Base-by-base conservation (phyloP, 2,329 filamentous ascomycete genomes). In the Nannizzia gypsea region DNA sequence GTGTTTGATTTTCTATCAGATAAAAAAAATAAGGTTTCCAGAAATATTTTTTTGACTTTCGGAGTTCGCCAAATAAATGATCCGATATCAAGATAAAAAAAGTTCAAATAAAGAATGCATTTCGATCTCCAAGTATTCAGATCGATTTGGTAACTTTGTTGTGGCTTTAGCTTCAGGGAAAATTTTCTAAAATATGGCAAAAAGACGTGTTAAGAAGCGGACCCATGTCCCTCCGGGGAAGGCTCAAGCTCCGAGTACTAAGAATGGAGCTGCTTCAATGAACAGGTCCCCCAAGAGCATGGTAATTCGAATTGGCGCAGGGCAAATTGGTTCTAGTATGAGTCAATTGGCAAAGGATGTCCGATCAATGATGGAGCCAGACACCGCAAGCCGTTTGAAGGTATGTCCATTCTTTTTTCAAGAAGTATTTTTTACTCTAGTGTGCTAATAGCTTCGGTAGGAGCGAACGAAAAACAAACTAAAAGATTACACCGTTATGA, bases 291-390 rank as follows among this genome's bases (percentile, higher is more conserved):
- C 93, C 36, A 96, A 96, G 80, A 95, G 88, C 72, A 96, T 99
- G 92, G 92, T 99, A 61, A 96, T 99, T 74, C 89, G 93, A 66
- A 91, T 96, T 68, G 93, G 93, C 67, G 92, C 91, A 67, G 88
- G 90, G 68, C 89, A 96, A 71, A 90, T 99, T 58, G 93, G 93
- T 61, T 84, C 89, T 62, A 95, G 88, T 72, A 83, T 99, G 67
- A 92, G 87, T 72, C 91, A 97, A 76, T 79, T 99, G 67, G 91
- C 92, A 22, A 85, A 88, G 67, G 93, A 99, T 76, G 88, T 97
- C 61, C 85, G 93, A 67, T 81, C 81, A 59, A 92, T 97, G 77
- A 95, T 99, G 90, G 90, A 97, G 74, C 93, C 93, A 0, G 89
- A 90, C 59, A 99, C 93, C 3, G 93, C 93, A 2, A 87, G 86